A percentile compares a stretch with the other conserved stretches of the same genome.
Conservation (phyloP, 176 grass and related monocot genomes). For the Neostapfia colusana region DNA sequence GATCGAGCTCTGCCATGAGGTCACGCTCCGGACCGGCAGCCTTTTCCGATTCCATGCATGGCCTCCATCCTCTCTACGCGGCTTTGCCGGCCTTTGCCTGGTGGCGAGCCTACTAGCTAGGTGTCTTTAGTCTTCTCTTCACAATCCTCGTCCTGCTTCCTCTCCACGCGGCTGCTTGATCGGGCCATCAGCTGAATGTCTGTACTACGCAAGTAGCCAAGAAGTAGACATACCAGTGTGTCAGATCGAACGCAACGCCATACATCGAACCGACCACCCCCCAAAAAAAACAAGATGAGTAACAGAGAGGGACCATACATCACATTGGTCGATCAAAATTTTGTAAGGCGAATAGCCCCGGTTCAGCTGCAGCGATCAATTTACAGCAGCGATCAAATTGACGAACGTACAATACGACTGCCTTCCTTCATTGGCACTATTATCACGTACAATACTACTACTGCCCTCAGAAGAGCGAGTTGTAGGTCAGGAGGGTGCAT, state of each 20-base stretch:
- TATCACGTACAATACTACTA: too few species aligned
- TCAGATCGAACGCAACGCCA: background rate
- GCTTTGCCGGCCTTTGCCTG: too few species aligned
- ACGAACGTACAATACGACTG: background rate
- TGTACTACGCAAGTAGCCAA: background rate
- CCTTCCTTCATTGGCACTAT: background rate
- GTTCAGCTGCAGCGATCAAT: slow-evolving; percentile 2
- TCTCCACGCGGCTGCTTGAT: too few species aligned
- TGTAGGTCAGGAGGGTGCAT: slow-evolving; percentile 70
- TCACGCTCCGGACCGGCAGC: slow-evolving; percentile 8
- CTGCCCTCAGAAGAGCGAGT: slow-evolving; percentile 85
- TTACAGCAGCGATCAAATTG: slow-evolving; percentile 23
- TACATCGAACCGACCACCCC: background rate
- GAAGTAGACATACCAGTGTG: background rate
- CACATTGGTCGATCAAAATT: slow-evolving; percentile 44
- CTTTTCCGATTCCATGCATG: slow-evolving; percentile 42
- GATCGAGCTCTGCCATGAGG: too few species aligned
- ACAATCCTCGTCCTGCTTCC: too few species aligned
- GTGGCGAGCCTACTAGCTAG: too few species aligned
- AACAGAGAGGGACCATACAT: background rate
- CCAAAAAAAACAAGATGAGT: background rate
- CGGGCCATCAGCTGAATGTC: background rate
- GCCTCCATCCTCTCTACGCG: too few species aligned
- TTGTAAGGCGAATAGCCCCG: slow-evolving; percentile 3
- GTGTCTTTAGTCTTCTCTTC: background rate